phyloP scores from a whole-genome alignment of 805 yeast genomes.

The Yueomyces sinensis region DNA sequence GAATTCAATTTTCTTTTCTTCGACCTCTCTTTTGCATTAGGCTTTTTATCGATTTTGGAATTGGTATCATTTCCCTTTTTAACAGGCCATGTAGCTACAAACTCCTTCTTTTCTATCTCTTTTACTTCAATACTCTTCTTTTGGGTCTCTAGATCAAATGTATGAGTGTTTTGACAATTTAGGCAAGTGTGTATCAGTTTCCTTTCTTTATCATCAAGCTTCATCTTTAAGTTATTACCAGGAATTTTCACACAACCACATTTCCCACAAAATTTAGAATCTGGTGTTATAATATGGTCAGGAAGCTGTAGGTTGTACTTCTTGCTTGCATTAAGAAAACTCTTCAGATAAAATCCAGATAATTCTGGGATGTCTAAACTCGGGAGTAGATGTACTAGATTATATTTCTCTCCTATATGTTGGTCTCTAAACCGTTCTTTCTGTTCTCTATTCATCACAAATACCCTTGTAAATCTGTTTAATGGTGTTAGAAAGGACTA shows the following conservation, averaged over 20 bases:
- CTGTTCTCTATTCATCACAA: conserved; percentile 13
- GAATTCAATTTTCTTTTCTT: conserved; percentile 36
- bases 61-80: conserved; percentile 1
- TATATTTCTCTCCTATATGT: conserved; percentile 17
- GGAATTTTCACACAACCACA: conserved; percentile 23
- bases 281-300: conserved; percentile 7
- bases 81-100: conserved; percentile 18
- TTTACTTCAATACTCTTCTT: not conserved
- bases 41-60: conserved; percentile 1
- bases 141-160: conserved; percentile 4
- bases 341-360: conserved; percentile 20
- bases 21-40: conserved; percentile 26
- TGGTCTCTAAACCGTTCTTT: conserved; percentile 14
- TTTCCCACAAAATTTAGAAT: conserved; percentile 18
- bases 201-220: conserved; percentile 5
- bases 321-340: conserved; percentile 19
- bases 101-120: conserved; percentile 1
- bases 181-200: conserved; percentile 16
- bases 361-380: conserved; percentile 10
- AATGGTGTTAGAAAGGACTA: not conserved
- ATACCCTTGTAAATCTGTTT: not conserved
- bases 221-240: conserved; percentile 16
- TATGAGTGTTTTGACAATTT: conserved; percentile 14
- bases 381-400: conserved; percentile 16
- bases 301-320: conserved; percentile 19